Evolutionary conservation across 768 basidiomycete genomes (phyloP), one percentile per base, ranked within the genome.

Genomic region (Rhodotorula diobovata): DNA sequence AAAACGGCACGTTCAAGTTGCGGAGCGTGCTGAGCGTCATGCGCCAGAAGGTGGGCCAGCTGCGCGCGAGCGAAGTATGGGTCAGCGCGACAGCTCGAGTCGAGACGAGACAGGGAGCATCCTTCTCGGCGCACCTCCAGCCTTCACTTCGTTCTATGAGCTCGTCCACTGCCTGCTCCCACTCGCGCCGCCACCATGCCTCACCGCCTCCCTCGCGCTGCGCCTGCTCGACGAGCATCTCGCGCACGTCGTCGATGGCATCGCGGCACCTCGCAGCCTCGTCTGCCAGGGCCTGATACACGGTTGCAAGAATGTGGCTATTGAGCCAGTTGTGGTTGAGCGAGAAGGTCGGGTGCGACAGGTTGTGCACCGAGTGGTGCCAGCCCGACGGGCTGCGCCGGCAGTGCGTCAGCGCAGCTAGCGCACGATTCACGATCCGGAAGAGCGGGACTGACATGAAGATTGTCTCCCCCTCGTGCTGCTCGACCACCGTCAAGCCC

Each of bases 301-400:
- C 50, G 11, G 58, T 5, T 0, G 51, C 39, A 12, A 77, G 64
- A 56, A 71, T 73, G 55, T 68, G 64, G 18, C 65, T 20, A 67
- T 75, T 77, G 35, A 43, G 48, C 76, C 76, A 77, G 60, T 77
- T 77, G 67, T 73, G 73, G 60, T 77, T 77, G 30, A 77, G 72
- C 34, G 66, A 68, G 46, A 77, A 21, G 18, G 74, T 74, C 53
- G 66, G 74, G 45, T 73, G 71, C 4, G 74, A 39, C 11, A 72
- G 57, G 46, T 75, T 71, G 41, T 58, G 54, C 10, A 70, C 68
- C 1, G 63, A 68, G 61, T 77, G 76, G 55, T 64, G 75, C 61
- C 61, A 77, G 35, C 72, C 72, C 34, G 74, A 75, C 0, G 76
- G 76, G 25, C 73, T 74, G 65, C 35, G n/a, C 5, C 20, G 1